These are phyloP conservation scores for Paramyrothecium roridum DNA, from an alignment of 2,329 filamentous ascomycete genomes.

Conservation along the genomic window DNA sequence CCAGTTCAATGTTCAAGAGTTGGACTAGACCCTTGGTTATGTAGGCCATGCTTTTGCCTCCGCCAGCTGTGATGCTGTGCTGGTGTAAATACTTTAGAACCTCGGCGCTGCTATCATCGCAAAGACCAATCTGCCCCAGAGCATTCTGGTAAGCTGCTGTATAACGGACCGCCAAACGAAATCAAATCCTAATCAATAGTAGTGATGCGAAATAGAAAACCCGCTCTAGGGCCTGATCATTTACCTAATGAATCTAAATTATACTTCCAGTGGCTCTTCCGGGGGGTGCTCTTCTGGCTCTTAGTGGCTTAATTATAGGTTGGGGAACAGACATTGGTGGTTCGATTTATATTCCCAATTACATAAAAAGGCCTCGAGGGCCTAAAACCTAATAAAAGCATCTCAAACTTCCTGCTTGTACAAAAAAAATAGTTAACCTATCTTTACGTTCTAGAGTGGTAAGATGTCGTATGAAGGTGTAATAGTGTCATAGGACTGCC, in stretches of 20 bases:
- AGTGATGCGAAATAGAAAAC: constrained; percentile 24
- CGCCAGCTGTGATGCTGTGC: constrained; percentile 40
- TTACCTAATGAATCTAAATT: constrained; percentile 13
- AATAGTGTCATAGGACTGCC: constrained; percentile 59
- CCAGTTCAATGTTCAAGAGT: constrained; percentile 57
- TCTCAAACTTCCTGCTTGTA: not conserved
- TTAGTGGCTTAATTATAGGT: constrained; percentile 14
- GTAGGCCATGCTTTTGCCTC: constrained; percentile 46
- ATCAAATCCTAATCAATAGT: no score
- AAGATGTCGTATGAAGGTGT: constrained; percentile 57
- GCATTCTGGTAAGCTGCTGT: constrained; percentile 17
- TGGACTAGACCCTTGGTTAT: constrained; percentile 58
- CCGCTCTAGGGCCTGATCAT: constrained; percentile 22
- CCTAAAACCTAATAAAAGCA: constrained; percentile 23
- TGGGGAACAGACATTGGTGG: constrained; percentile 22
- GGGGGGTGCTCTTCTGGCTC: constrained; percentile 14
- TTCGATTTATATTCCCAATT: constrained; percentile 20
- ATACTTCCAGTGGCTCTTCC: constrained; percentile 21
- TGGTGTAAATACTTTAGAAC: constrained; percentile 46
- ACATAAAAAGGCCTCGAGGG: constrained; percentile 18
- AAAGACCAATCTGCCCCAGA: constrained; percentile 39
- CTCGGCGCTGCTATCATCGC: constrained; percentile 50
- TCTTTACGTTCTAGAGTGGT: constrained; percentile 40
- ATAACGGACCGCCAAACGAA: no score
- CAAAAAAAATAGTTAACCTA: rapidly evolving